phyloP scores from a whole-genome alignment of 768 basidiomycete species.

The Trametes cubensis region DNA sequence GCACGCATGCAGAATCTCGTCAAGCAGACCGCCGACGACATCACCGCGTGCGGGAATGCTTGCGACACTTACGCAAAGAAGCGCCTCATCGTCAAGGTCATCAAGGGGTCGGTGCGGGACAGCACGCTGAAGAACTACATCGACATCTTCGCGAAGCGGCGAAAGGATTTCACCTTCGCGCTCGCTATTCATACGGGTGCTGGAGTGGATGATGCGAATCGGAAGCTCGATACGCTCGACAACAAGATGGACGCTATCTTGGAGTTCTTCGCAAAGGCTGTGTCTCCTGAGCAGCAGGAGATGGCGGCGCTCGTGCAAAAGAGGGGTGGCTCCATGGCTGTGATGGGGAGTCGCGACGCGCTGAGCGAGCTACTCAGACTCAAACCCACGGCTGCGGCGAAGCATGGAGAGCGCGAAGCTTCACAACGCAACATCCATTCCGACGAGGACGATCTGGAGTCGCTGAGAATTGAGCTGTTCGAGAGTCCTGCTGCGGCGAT shows the following conservation, averaged over 20 bases:
- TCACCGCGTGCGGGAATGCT: constrained; percentile 37
- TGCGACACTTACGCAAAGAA: constrained; percentile 41
- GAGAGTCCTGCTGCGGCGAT: constrained; percentile 36
- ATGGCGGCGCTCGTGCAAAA: constrained; percentile 41
- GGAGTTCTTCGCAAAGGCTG: constrained; percentile 41
- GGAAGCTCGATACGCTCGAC: constrained; percentile 24
- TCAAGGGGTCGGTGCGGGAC: constrained; percentile 37
- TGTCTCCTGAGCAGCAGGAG: constrained; percentile 45
- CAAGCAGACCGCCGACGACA: constrained; percentile 34
- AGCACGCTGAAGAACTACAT: constrained; percentile 29
- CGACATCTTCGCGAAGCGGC: constrained; percentile 30
- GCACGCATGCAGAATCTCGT: constrained; percentile 39
- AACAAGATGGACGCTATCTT: constrained; percentile 37
- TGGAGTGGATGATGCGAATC: constrained; percentile 30
- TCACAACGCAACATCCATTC: not conserved
- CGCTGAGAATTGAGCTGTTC: constrained; percentile 30
- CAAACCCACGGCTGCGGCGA: constrained; percentile 20
- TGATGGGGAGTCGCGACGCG: constrained; percentile 38
- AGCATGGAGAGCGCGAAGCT: constrained; percentile 10
- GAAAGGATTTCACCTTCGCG: constrained; percentile 34
- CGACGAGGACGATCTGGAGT: constrained; percentile 19
- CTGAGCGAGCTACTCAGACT: constrained; percentile 30
- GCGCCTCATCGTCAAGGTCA: constrained; percentile 34
- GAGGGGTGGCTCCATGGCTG: constrained; percentile 42
- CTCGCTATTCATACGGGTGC: constrained; percentile 35